These are phyloP conservation scores for Metschnikowia borealis DNA, from an alignment of 805 yeast genomes.

Conservation along the genomic window DNA sequence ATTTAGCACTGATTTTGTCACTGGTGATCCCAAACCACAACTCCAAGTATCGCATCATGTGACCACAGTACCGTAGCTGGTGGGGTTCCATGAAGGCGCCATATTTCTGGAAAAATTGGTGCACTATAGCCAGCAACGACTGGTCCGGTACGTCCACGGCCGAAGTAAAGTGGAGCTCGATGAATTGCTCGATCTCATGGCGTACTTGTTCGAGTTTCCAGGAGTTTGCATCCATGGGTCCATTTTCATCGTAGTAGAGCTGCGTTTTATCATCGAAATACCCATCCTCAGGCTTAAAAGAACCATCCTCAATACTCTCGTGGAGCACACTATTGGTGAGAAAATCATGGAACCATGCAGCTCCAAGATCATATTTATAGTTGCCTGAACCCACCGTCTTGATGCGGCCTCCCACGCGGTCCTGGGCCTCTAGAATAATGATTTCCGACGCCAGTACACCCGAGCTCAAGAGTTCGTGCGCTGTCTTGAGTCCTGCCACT, in stretches of 20 bases:
- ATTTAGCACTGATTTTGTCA: conserved; percentile 63
- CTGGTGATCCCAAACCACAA: conserved; percentile 79
- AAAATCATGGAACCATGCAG: conserved; percentile 89
- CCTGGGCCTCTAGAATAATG: conserved; percentile 23
- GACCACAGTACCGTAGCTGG: conserved; percentile 51
- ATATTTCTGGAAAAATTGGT: conserved; percentile 44
- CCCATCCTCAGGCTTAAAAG: conserved; percentile 24
- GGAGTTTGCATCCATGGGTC: conserved; percentile 28
- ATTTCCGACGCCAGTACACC: conserved; percentile 15
- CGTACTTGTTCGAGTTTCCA: conserved; percentile 33
- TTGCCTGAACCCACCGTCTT: conserved; percentile 19
- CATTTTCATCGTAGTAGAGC: conserved; percentile 28
- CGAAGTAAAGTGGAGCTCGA: conserved; percentile 54
- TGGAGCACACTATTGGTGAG: conserved; percentile 61
- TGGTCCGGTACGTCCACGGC: conserved; percentile 47
- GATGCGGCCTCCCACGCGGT: conserved; percentile 24
- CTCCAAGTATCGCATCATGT: conserved; percentile 57
- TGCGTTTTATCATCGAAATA: conserved; percentile 47
- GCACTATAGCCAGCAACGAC: conserved; percentile 47
- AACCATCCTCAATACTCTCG: conserved; percentile 33
- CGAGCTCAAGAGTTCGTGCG: conserved; percentile 22
- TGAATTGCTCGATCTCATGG: conserved; percentile 55
- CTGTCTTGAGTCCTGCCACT: conserved; percentile 24
- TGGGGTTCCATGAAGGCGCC: conserved; percentile 45
- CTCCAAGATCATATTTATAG: conserved; percentile 69